Evolutionary conservation across 352 stramenopile species (phyloP).

Genomic region (Phytopythium delawarense): DNA sequence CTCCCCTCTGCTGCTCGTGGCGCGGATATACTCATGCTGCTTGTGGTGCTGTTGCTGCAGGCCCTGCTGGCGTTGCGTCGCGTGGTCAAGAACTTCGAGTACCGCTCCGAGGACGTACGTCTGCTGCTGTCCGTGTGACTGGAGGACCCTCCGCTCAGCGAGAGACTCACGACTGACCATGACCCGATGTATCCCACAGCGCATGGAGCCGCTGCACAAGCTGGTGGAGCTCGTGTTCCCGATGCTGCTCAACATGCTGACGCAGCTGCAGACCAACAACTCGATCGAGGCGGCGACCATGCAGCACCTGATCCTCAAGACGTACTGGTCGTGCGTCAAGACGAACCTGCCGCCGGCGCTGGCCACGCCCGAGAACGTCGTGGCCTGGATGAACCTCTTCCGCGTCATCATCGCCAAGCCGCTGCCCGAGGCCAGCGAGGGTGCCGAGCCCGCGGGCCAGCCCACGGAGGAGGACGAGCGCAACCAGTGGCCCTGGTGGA

Average conservation of each 20-base stretch:
- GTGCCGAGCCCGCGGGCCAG: slow-evolving; percentile 79
- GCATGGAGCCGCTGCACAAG: slow-evolving; percentile 87
- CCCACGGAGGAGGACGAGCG: slow-evolving; percentile 90
- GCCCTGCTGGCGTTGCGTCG: slow-evolving; percentile 94
- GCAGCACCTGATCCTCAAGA: slow-evolving; percentile 95
- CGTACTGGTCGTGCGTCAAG: slow-evolving; percentile 97
- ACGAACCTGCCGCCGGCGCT: slow-evolving; percentile 89
- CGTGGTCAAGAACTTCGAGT: slow-evolving; percentile 98
- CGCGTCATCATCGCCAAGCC: slow-evolving; percentile 86
- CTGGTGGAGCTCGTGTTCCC: slow-evolving; percentile 93
- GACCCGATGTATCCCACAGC: slow-evolving; percentile 7
- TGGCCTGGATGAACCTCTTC: slow-evolving; percentile 93
- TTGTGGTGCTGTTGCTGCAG: slow-evolving; percentile 40
- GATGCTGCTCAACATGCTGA: slow-evolving; percentile 90
- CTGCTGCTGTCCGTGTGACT: neutral
- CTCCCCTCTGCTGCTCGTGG: neutral
- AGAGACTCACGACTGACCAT: neutral
- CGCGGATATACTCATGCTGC: no score
- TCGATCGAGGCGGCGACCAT: slow-evolving; percentile 93
- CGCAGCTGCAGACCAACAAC: slow-evolving; percentile 75
- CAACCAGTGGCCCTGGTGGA: slow-evolving; percentile 95
- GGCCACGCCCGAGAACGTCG: slow-evolving; percentile 80
- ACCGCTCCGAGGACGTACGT: slow-evolving; percentile 88
- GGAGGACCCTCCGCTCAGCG: neutral
- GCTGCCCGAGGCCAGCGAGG: slow-evolving; percentile 85